Percentiles rank a stretch among this genome's conserved stretches.
These are phyloP conservation scores for Vachellia pachyceras DNA, from an alignment of 306 rosid genomes.

Conservation along the genomic window DNA sequence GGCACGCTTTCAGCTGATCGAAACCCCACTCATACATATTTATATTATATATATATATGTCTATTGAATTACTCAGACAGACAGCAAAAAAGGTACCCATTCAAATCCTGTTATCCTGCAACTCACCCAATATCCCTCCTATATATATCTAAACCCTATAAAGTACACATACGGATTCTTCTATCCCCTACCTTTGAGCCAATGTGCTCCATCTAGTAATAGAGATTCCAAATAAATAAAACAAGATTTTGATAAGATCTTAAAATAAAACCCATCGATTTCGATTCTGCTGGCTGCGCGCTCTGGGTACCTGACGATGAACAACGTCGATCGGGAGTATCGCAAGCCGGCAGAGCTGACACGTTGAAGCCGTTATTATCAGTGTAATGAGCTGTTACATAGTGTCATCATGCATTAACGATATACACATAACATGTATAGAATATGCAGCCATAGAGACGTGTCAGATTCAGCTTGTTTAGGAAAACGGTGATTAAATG, in stretches of 20 bases:
- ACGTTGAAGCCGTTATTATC: not conserved
- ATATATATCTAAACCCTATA: too few relatives aligned
- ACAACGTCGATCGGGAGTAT: too few relatives aligned
- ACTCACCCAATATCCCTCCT: not conserved
- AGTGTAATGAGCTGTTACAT: not conserved
- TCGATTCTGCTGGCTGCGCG: not conserved
- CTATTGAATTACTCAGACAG: not conserved
- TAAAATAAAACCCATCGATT: not conserved
- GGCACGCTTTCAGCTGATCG: conserved; percentile 16
- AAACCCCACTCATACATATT: not conserved
- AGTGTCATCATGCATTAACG: not conserved
- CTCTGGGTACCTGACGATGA: not conserved
- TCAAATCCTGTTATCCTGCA: conserved; percentile 11
- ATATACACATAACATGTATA: not conserved
- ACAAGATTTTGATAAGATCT: conserved; percentile 20
- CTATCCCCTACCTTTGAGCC: not conserved
- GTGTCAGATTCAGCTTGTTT: not conserved
- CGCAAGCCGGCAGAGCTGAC: not conserved
- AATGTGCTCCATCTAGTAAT: not conserved
- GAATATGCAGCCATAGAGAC: not conserved
- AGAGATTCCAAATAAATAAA: conserved; percentile 14
- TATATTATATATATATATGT: too few relatives aligned
- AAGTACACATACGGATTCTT: not conserved
- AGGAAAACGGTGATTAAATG: too few relatives aligned
- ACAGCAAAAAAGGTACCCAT: not conserved